Evolutionary conservation across 1,139 yeast species (phyloP).

Genomic region (Insectozyma bohioensis): DNA sequence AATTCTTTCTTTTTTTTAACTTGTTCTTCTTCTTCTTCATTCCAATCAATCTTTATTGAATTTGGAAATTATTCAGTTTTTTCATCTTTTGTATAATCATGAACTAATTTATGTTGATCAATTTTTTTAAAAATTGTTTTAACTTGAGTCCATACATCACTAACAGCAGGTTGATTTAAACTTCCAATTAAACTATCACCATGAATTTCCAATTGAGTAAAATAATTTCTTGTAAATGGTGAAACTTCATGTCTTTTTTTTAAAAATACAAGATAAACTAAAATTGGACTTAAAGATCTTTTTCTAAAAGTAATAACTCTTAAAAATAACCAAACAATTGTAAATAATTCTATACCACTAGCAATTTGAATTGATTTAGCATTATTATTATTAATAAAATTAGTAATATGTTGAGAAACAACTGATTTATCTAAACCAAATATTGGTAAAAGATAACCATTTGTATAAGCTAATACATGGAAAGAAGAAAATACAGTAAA

Average conservation of each 20-base stretch:
- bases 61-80: slow-evolving; percentile 11
- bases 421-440: slow-evolving; percentile 48
- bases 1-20: neutral
- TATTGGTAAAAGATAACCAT: slow-evolving; percentile 67
- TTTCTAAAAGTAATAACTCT: slow-evolving; percentile 62
- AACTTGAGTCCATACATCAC: slow-evolving; percentile 58
- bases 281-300: slow-evolving; percentile 62
- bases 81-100: slow-evolving; percentile 35
- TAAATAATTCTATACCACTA: slow-evolving; percentile 64
- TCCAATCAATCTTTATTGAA: slow-evolving; percentile 5
- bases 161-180: slow-evolving; percentile 61
- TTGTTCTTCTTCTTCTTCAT: slow-evolving; percentile 1
- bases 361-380: slow-evolving; percentile 71
- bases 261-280: slow-evolving; percentile 63
- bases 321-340: slow-evolving; percentile 49
- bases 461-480: slow-evolving; percentile 58
- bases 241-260: slow-evolving; percentile 80
- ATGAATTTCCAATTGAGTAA: slow-evolving; percentile 70
- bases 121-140: slow-evolving; percentile 47
- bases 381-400: slow-evolving; percentile 63
- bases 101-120: slow-evolving; percentile 32
- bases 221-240: slow-evolving; percentile 66
- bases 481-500: slow-evolving; percentile 59
- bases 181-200: slow-evolving; percentile 63
- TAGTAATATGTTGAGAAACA: slow-evolving; percentile 42